Conservation (phyloP, 2,329 filamentous ascomycete genomes). For the Lachnellula cervina region DNA sequence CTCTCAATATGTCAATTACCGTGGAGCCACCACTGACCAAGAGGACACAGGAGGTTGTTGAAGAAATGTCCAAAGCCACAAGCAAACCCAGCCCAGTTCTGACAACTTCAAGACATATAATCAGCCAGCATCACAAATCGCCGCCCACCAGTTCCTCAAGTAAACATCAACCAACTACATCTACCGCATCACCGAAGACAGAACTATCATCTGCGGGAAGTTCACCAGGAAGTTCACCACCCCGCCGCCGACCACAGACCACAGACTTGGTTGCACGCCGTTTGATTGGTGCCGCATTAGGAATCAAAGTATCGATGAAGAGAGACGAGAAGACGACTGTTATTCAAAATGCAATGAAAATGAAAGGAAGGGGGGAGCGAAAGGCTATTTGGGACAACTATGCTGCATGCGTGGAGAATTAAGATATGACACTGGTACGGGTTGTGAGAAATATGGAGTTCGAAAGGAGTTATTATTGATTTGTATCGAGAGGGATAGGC, state of each 20-base stretch:
- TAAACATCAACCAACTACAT: neutral
- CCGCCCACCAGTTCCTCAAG: neutral
- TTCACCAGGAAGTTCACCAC: neutral
- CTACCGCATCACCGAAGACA: neutral
- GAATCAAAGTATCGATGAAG: slow-evolving; percentile 3
- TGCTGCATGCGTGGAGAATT: neutral
- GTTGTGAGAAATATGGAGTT: neutral
- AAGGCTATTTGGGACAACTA: neutral
- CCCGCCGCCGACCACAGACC: slow-evolving; percentile 2
- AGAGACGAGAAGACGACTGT: slow-evolving; percentile 3
- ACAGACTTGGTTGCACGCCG: slow-evolving; percentile 8
- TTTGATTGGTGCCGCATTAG: slow-evolving; percentile 6
- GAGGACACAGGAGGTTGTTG: too few relatives aligned
- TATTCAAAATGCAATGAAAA: neutral
- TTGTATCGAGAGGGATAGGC: neutral
- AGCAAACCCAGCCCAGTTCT: neutral
- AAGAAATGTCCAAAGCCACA: neutral
- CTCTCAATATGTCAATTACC: neutral
- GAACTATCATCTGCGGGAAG: too few relatives aligned
- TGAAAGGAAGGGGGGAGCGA: neutral
- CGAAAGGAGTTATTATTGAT: neutral
- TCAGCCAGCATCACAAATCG: neutral
- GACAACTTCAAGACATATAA: neutral
- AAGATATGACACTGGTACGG: neutral
- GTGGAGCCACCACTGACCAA: too few relatives aligned